Conservation (phyloP, 139 green algal genomes). For the Ostreobium quekettii region DNA sequence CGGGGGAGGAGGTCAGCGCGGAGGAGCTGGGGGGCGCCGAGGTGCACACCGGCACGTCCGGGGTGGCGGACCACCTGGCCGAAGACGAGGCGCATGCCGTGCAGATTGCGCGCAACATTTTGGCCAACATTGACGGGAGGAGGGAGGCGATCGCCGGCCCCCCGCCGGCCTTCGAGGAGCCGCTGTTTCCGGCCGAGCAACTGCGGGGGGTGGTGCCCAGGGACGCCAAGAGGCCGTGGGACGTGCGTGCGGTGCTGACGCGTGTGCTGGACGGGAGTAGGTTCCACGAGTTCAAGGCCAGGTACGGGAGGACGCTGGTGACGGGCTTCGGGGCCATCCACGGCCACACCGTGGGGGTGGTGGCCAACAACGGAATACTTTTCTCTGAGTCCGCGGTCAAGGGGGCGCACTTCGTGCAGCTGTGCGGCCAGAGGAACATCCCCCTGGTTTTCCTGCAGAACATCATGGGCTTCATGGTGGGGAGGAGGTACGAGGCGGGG, state of each 20-base stretch:
- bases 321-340: conserved; percentile 75
- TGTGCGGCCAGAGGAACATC: conserved; percentile 69
- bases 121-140: conserved; percentile 36
- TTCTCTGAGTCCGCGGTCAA: conserved; percentile 82
- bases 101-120: conserved; percentile 56
- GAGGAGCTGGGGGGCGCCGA: conserved; percentile 84
- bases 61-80: conserved; percentile 71
- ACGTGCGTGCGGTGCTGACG: conserved; percentile 64
- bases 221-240: conserved; percentile 52
- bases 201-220: conserved; percentile 45
- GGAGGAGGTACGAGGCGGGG: conserved; percentile 69
- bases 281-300: conserved; percentile 88
- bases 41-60: conserved; percentile 71
- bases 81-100: conserved; percentile 79
- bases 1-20: conserved; percentile 79
- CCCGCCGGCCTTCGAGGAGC: conserved; percentile 46
- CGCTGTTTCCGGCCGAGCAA: conserved; percentile 53
- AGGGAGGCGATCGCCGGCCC: neutral
- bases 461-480: conserved; percentile 83
- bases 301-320: conserved; percentile 84
- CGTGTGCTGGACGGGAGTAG: conserved; percentile 71
- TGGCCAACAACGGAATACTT: conserved; percentile 91
- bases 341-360: conserved; percentile 69
- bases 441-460: conserved; percentile 91
- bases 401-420: conserved; percentile 53